Percentiles rank a stretch among this genome's conserved stretches.
phyloP scores from a whole-genome alignment of 2,329 filamentous ascomycete species.

The Fusarium temperatum region DNA sequence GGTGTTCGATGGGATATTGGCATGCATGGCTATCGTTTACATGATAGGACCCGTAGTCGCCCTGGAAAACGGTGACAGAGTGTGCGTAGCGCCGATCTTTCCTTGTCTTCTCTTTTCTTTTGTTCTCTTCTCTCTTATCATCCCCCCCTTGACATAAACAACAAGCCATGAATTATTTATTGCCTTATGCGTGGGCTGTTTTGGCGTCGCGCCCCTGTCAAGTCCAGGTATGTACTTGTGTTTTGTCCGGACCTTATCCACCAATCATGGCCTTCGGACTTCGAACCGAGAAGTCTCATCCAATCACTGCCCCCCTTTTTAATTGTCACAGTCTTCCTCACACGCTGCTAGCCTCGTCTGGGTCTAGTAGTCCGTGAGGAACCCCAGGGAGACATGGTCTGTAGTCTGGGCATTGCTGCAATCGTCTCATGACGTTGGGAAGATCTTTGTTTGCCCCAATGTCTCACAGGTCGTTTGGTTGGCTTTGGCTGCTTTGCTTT shows the following conservation, averaged over 20 bases:
- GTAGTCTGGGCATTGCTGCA: background rate
- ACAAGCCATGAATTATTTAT: background rate
- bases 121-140: too few species aligned
- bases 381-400: background rate
- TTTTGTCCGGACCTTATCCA: background rate
- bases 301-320: fast-evolving
- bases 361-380: background rate
- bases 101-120: background rate
- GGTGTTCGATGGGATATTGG: background rate
- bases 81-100: background rate
- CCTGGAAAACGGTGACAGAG: background rate
- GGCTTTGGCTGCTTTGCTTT: background rate
- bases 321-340: background rate
- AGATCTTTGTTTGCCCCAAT: background rate
- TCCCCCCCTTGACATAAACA: background rate
- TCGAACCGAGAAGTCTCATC: fast-evolving
- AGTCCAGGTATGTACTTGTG: background rate
- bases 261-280: fast-evolving
- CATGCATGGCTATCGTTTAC: background rate
- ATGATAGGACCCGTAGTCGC: background rate
- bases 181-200: background rate
- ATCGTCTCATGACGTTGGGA: background rate
- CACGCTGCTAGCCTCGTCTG: background rate
- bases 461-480: background rate
- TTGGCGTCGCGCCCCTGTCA: background rate